Conservation (phyloP, 2,329 filamentous ascomycete genomes). For the Exophiala calicioides region DNA sequence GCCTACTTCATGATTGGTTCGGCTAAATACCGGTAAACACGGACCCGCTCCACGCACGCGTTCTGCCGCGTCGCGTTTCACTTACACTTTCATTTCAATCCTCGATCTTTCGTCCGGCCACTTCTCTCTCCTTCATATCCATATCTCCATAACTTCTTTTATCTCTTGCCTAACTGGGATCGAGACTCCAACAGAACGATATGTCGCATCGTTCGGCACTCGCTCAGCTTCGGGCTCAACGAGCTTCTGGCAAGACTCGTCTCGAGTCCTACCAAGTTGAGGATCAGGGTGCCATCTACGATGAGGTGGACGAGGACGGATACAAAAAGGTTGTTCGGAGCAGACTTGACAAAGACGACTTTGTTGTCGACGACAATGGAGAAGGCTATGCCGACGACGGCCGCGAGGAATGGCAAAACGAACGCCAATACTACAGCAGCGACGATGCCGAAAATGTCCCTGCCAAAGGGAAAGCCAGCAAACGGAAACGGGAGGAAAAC, state of each 20-base stretch:
- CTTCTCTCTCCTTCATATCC: no score
- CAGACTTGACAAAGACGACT: constrained; percentile 90
- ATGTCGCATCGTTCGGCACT: constrained; percentile 37
- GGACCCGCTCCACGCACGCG: no score
- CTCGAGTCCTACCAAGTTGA: constrained; percentile 84
- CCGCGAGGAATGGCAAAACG: constrained; percentile 87
- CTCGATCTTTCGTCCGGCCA: no score
- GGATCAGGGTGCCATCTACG: constrained; percentile 83
- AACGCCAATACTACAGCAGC: constrained; percentile 63
- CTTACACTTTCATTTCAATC: background rate
- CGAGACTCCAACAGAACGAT: constrained; percentile 3
- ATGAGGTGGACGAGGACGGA: constrained; percentile 92
- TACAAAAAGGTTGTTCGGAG: constrained; percentile 95
- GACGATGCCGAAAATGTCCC: constrained; percentile 73
- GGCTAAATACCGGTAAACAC: no score
- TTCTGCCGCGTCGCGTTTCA: no score
- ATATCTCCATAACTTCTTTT: no score
- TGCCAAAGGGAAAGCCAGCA: constrained; percentile 64
- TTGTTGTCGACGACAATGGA: constrained; percentile 97
- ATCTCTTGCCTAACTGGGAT: no score
- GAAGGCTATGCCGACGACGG: constrained; percentile 96
- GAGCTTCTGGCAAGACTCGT: constrained; percentile 86
- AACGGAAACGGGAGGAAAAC: constrained; percentile 85
- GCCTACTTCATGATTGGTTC: no score
- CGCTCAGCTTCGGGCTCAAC: constrained; percentile 80